Percentiles rank a stretch among this genome's conserved stretches.
Conservation (phyloP, 371 early-diverging fungal genomes). For the Rhizopus stolonifer region DNA sequence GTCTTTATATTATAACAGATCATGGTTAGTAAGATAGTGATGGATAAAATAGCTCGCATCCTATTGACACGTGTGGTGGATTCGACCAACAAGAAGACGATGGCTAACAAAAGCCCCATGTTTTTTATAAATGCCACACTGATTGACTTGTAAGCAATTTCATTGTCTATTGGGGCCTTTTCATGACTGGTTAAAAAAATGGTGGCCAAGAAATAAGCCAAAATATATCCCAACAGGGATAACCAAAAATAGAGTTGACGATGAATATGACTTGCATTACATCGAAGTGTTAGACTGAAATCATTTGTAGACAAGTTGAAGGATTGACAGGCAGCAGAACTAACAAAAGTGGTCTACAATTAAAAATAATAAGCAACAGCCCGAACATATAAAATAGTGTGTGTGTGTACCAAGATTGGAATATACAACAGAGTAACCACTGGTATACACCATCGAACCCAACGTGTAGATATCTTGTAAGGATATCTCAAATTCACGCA, state of each 20-base stretch:
- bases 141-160: conserved; percentile 71
- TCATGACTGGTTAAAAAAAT: conserved; percentile 73
- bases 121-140: conserved; percentile 74
- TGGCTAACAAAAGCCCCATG: conserved; percentile 57
- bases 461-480: conserved; percentile 46
- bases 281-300: conserved; percentile 47
- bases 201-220: conserved; percentile 65
- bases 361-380: background rate
- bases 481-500: conserved; percentile 40
- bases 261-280: conserved; percentile 43
- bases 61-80: conserved; percentile 52
- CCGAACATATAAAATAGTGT: background rate
- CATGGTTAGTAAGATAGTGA: conserved; percentile 57
- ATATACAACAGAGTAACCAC: conserved; percentile 52
- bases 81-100: conserved; percentile 57
- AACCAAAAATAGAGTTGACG: conserved; percentile 61
- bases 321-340: conserved; percentile 62
- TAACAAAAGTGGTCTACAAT: conserved; percentile 56
- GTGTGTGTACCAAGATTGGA: conserved; percentile 33
- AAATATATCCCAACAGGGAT: conserved; percentile 61
- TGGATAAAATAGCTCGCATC: conserved; percentile 57
- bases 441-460: conserved; percentile 61
- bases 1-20: conserved; percentile 63
- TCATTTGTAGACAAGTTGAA: conserved; percentile 43
- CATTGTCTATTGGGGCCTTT: conserved; percentile 62